phyloP scores from a whole-genome alignment of 2,329 filamentous ascomycete genomes.

The Sporothrix euskadiensis region DNA sequence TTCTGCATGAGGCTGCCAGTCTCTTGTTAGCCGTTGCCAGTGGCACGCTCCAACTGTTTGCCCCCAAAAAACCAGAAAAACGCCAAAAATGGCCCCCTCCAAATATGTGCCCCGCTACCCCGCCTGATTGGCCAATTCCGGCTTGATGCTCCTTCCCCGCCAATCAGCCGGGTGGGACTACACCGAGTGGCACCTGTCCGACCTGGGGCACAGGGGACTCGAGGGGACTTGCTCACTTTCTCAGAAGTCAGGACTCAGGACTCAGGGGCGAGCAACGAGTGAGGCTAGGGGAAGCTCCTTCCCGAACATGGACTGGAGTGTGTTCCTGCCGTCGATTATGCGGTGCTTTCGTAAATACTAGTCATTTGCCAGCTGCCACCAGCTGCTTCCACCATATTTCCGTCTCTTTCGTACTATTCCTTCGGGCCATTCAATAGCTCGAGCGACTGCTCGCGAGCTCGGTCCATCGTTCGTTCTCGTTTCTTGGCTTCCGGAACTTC shows the following conservation, averaged over 20 bases:
- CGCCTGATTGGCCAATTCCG: slow-evolving; percentile 22
- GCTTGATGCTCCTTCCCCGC: slow-evolving; percentile 19
- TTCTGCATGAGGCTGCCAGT: background rate
- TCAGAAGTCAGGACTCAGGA: no score
- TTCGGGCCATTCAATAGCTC: background rate
- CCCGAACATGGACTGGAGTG: slow-evolving; percentile 6
- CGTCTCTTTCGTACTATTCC: background rate
- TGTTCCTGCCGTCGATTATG: background rate
- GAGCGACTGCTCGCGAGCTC: background rate
- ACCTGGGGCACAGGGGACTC: background rate
- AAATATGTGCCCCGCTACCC: background rate
- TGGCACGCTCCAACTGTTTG: background rate
- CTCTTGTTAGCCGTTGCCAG: background rate
- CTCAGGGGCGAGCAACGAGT: background rate
- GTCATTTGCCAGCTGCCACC: slow-evolving; percentile 2
- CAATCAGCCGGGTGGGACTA: slow-evolving; percentile 21
- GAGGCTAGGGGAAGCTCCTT: slow-evolving; percentile 3
- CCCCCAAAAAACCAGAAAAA: background rate
- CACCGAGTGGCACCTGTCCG: background rate
- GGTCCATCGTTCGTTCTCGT: background rate
- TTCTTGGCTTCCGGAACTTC: background rate
- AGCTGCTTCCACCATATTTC: background rate
- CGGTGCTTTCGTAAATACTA: background rate
- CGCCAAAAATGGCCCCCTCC: background rate
- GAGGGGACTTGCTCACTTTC: background rate